phyloP scores from a whole-genome alignment of 1,284 basidiomycete genomes.

The Leccinum subrobustum region DNA sequence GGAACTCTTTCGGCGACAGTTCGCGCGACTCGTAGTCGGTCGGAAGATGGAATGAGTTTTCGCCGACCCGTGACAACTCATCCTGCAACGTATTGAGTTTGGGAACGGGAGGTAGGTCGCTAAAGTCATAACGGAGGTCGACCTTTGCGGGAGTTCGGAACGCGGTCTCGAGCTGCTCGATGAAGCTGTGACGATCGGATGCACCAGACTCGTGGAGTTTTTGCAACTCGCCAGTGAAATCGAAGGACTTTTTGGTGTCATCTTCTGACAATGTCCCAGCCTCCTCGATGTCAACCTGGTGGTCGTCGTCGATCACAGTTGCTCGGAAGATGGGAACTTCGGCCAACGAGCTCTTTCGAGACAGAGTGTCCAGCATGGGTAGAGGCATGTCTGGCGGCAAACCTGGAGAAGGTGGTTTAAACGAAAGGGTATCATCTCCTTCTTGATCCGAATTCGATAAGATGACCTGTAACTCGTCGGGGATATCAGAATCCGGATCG shows the following conservation, averaged over 20 bases:
- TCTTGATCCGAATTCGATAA: constrained; percentile 49
- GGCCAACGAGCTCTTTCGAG: constrained; percentile 18
- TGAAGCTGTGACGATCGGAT: constrained; percentile 71
- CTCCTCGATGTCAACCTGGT: constrained; percentile 49
- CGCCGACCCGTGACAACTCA: constrained; percentile 25
- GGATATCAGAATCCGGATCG: constrained; percentile 73
- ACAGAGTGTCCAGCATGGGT: constrained; percentile 24
- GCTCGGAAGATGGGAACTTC: constrained; percentile 45
- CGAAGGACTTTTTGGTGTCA: constrained; percentile 77
- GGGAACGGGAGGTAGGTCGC: constrained; percentile 45
- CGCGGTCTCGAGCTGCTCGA: constrained; percentile 77
- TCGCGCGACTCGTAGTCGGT: constrained; percentile 20
- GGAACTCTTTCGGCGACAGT: constrained; percentile 17
- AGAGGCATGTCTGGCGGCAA: constrained; percentile 42
- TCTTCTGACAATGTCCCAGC: constrained; percentile 43
- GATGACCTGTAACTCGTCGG: constrained; percentile 66
- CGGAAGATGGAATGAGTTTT: constrained; percentile 23
- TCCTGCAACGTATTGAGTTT: constrained; percentile 26
- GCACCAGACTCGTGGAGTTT: constrained; percentile 68
- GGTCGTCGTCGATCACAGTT: constrained; percentile 44
- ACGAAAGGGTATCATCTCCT: constrained; percentile 45
- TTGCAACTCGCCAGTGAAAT: constrained; percentile 80
- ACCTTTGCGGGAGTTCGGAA: constrained; percentile 73
- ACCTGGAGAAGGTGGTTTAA: constrained; percentile 40
- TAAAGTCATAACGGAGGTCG: constrained; percentile 50